A percentile compares a stretch with the other conserved stretches of the same genome.
phyloP scores from a whole-genome alignment of 257 asterid genomes.

The Cynanchum wilfordii region DNA sequence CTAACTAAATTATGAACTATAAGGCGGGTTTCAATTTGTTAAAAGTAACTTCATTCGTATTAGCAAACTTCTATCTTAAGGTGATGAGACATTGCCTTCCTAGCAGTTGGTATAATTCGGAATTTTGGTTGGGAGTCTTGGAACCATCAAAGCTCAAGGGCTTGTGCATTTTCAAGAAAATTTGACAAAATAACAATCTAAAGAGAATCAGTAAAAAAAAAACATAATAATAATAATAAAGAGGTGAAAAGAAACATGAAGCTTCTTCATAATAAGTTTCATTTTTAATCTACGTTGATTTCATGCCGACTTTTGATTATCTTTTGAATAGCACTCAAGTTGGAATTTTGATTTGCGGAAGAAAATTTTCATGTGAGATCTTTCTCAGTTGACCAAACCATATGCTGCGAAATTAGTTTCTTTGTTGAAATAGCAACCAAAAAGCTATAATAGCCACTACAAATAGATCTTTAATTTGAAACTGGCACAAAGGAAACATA shows the following conservation, averaged over 20 bases:
- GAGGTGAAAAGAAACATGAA: not conserved
- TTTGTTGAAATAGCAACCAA: not conserved
- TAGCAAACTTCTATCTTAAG: not conserved
- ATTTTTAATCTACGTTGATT: not conserved
- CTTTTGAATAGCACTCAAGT: not conserved
- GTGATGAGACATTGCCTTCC: not conserved
- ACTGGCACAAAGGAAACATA: not conserved
- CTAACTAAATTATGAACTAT: not conserved
- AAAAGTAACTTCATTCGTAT: not conserved
- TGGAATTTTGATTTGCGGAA: not conserved
- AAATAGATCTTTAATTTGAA: not conserved
- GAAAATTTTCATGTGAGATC: not conserved
- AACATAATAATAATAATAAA: too few species aligned
- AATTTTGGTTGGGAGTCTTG: not conserved
- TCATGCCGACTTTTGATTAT: not conserved
- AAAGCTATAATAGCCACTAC: not conserved
- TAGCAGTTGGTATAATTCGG: not conserved
- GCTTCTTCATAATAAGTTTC: not conserved
- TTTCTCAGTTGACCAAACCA: not conserved
- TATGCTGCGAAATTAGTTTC: not conserved
- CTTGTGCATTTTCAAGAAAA: not conserved
- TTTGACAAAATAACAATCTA: not conserved
- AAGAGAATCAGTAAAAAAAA: not conserved
- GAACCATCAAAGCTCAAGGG: not conserved
- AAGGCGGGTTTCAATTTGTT: not conserved